A percentile compares a stretch with the other conserved stretches of the same genome.
These are phyloP conservation scores for Trametes cingulata DNA, from an alignment of 768 basidiomycete species.

Conservation along the genomic window DNA sequence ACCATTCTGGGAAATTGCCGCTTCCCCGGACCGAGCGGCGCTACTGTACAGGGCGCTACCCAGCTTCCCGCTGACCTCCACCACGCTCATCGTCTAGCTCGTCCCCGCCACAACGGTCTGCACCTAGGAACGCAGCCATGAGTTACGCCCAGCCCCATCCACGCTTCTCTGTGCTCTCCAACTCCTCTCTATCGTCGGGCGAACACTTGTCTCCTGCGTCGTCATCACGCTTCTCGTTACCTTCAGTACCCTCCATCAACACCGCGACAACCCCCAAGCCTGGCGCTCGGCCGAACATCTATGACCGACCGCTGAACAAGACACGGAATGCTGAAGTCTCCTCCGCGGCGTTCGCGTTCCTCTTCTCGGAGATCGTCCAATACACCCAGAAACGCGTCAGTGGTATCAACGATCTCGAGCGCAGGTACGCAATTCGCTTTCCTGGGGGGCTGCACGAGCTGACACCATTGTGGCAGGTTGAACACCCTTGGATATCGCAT, in stretches of 20 bases:
- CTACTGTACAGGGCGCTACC: too few relatives aligned
- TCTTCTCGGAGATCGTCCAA: constrained; percentile 92
- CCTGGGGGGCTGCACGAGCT: background rate
- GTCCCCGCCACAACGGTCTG: background rate
- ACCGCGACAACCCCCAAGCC: constrained; percentile 43
- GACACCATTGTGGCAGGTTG: constrained; percentile 49
- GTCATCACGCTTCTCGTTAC: constrained; percentile 71
- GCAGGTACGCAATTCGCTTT: constrained; percentile 58
- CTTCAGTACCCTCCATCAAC: constrained; percentile 52
- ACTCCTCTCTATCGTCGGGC: constrained; percentile 49
- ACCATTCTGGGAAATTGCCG: background rate
- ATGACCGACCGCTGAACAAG: constrained; percentile 89
- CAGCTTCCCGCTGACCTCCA: background rate
- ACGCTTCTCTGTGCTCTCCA: constrained; percentile 68
- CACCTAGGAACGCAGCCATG: constrained; percentile 32
- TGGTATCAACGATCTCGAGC: constrained; percentile 94
- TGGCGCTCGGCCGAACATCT: constrained; percentile 67
- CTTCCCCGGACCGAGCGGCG: constrained; percentile 1
- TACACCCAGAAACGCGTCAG: constrained; percentile 95
- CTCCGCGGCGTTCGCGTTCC: constrained; percentile 78
- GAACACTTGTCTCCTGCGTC: constrained; percentile 55
- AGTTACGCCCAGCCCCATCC: constrained; percentile 61
- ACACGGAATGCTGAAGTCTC: constrained; percentile 83
- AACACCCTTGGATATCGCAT: constrained; percentile 93
- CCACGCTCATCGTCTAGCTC: background rate